Percentiles rank a stretch among this genome's conserved stretches.
phyloP scores from a whole-genome alignment of 2,329 filamentous ascomycete genomes.

The Pseudopithomyces chartarum region DNA sequence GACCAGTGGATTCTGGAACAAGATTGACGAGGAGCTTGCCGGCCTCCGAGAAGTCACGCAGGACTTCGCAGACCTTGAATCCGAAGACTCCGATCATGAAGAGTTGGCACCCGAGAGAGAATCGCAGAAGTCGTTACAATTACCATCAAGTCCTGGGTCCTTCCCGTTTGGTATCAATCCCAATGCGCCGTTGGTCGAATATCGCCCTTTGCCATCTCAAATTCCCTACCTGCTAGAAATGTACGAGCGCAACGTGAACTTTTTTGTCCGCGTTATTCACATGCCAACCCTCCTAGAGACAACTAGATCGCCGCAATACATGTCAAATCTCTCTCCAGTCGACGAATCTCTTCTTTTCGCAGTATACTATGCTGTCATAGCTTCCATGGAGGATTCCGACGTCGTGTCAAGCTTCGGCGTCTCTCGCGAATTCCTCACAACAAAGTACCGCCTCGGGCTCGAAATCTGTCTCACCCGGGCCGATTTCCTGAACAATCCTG shows the following conservation, averaged over 20 bases:
- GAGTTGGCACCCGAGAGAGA: conserved; percentile 30
- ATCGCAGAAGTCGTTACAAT: conserved; percentile 43
- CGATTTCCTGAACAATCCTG: conserved; percentile 21
- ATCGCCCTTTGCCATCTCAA: conserved; percentile 61
- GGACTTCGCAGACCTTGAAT: conserved; percentile 53
- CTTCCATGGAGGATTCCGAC: conserved; percentile 63
- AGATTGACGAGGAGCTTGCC: conserved; percentile 59
- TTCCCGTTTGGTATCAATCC: conserved; percentile 59
- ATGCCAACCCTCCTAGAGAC: conserved; percentile 52
- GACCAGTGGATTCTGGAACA: conserved; percentile 61
- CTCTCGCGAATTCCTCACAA: conserved; percentile 52
- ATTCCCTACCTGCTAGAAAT: conserved; percentile 59
- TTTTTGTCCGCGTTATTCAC: conserved; percentile 51
- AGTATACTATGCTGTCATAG: conserved; percentile 62
- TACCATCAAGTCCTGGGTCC: conserved; percentile 54
- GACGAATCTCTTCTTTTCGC: conserved; percentile 62
- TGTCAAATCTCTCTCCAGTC: conserved; percentile 44
- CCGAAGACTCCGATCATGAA: conserved; percentile 46
- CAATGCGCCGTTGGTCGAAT: conserved; percentile 36
- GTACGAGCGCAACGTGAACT: conserved; percentile 59
- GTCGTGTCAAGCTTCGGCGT: conserved; percentile 48
- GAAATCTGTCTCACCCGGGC: conserved; percentile 20
- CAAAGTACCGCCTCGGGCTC: conserved; percentile 58
- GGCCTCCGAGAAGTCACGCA: conserved; percentile 15
- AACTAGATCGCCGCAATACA: conserved; percentile 44